These are phyloP conservation scores for Phallus indusiatus DNA, from an alignment of 768 basidiomycete genomes.

Conservation along the genomic window DNA sequence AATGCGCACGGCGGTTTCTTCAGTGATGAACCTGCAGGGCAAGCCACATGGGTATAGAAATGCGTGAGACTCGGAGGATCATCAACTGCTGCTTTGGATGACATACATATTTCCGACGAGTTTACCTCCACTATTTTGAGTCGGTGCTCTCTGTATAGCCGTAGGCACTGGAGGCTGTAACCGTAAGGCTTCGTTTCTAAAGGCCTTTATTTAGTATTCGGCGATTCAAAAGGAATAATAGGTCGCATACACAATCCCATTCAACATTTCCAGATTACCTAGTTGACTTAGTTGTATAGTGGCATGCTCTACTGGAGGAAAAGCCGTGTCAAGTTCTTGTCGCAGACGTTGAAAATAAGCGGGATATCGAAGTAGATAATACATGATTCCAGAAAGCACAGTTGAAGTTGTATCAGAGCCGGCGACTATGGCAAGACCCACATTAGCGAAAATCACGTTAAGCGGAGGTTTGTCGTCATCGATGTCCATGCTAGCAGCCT, in stretches of 20 bases:
- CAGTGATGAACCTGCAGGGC: background rate
- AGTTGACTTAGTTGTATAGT: conserved; percentile 14
- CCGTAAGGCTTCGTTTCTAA: conserved; percentile 41
- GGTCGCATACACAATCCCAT: conserved; percentile 22
- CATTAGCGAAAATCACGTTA: conserved; percentile 26
- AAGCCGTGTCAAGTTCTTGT: conserved; percentile 21
- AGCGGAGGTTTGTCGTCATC: conserved; percentile 31
- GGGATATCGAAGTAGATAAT: conserved; percentile 18
- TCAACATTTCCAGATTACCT: conserved; percentile 22
- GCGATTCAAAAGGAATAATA: conserved; percentile 22
- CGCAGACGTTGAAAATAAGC: conserved; percentile 16
- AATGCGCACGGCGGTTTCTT: background rate
- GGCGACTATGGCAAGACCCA: conserved; percentile 16
- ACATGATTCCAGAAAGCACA: conserved; percentile 17
- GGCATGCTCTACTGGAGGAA: conserved; percentile 13
- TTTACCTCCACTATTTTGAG: conserved; percentile 27
- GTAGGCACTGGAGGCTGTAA: conserved; percentile 41
- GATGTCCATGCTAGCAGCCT: conserved; percentile 15
- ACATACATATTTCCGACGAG: conserved; percentile 33
- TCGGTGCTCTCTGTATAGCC: conserved; percentile 34
- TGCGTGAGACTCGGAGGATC: background rate
- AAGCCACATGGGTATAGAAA: background rate
- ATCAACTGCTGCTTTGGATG: background rate
- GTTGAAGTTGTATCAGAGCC: conserved; percentile 24
- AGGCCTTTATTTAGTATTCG: conserved; percentile 19